phyloP scores from a whole-genome alignment of 768 basidiomycete genomes.

The Suillus subalutaceus region DNA sequence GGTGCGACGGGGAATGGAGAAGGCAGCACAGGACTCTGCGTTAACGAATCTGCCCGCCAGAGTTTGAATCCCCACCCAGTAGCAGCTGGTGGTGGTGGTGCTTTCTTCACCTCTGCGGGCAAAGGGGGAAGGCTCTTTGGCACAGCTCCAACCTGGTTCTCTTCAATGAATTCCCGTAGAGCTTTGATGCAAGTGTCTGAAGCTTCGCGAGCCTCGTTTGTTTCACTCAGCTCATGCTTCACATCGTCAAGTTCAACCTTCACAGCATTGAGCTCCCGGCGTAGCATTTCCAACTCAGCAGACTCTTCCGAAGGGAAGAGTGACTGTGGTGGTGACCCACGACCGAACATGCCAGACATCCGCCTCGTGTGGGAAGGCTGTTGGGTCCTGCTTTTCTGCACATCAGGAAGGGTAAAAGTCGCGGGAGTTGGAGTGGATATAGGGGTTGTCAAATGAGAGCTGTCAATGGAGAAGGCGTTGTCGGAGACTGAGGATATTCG shows the following conservation, averaged over 20 bases:
- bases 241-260: constrained; percentile 64
- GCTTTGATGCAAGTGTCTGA: constrained; percentile 85
- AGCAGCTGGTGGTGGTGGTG: constrained; percentile 23
- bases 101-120: constrained; percentile 37
- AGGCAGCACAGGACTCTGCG: constrained; percentile 26
- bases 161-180: constrained; percentile 79
- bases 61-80: constrained; percentile 73
- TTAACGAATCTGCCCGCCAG: constrained; percentile 52
- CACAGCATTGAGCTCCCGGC: constrained; percentile 57
- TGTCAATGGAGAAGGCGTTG: constrained; percentile 48
- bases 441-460: constrained; percentile 33
- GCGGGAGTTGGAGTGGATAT: constrained; percentile 36
- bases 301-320: constrained; percentile 34
- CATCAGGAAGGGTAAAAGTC: constrained; percentile 35
- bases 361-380: constrained; percentile 38
- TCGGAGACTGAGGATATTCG: constrained; percentile 79
- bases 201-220: constrained; percentile 84
- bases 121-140: constrained; percentile 21
- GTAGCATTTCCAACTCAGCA: constrained; percentile 58
- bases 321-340: constrained; percentile 46
- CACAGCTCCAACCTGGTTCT: constrained; percentile 62
- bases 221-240: constrained; percentile 71
- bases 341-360: constrained; percentile 57
- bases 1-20: constrained; percentile 22
- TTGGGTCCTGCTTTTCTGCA: constrained; percentile 25